phyloP scores from a whole-genome alignment of 441 rosid genomes.

The Viola pubescens region DNA sequence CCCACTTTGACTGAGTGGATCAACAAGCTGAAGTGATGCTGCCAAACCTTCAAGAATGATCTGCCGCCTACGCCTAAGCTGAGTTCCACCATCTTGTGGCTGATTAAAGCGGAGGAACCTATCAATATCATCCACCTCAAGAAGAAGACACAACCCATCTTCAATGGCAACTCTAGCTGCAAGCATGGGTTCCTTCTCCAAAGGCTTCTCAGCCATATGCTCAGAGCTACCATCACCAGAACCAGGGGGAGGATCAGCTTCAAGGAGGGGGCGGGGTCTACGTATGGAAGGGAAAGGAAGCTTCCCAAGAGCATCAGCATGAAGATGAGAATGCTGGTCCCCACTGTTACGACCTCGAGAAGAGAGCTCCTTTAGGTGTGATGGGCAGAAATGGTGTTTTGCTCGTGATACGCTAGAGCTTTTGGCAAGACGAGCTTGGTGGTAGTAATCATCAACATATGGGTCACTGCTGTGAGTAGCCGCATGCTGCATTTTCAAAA shows the following conservation, averaged over 20 bases:
- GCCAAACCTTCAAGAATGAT: slow-evolving; percentile 76
- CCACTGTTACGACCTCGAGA: slow-evolving; percentile 70
- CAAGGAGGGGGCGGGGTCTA: slow-evolving; percentile 62
- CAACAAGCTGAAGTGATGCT: slow-evolving; percentile 78
- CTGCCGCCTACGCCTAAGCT: slow-evolving; percentile 68
- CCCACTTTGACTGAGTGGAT: slow-evolving; percentile 72
- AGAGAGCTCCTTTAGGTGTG: slow-evolving; percentile 70
- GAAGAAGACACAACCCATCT: slow-evolving; percentile 50
- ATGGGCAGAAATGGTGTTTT: slow-evolving; percentile 60
- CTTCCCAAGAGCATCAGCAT: slow-evolving; percentile 57
- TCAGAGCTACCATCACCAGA: slow-evolving; percentile 50
- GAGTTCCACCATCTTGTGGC: slow-evolving; percentile 80
- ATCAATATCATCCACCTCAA: slow-evolving; percentile 81
- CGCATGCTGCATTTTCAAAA: slow-evolving; percentile 91
- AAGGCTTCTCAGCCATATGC: slow-evolving; percentile 56
- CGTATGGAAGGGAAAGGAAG: slow-evolving; percentile 45
- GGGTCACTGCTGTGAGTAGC: slow-evolving; percentile 74
- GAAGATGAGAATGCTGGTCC: slow-evolving; percentile 54
- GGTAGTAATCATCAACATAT: slow-evolving; percentile 86
- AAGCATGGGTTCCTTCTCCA: slow-evolving; percentile 79
- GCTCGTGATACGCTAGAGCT: slow-evolving; percentile 51
- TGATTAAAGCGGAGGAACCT: slow-evolving; percentile 58
- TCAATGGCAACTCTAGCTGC: slow-evolving; percentile 79
- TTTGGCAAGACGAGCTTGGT: slow-evolving; percentile 83
- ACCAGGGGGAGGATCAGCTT: slow-evolving; percentile 50